Evolutionary conservation across 345 rosid genomes (phyloP), one percentile per base, ranked within the genome.

Genomic region (Balakata baccata): DNA sequence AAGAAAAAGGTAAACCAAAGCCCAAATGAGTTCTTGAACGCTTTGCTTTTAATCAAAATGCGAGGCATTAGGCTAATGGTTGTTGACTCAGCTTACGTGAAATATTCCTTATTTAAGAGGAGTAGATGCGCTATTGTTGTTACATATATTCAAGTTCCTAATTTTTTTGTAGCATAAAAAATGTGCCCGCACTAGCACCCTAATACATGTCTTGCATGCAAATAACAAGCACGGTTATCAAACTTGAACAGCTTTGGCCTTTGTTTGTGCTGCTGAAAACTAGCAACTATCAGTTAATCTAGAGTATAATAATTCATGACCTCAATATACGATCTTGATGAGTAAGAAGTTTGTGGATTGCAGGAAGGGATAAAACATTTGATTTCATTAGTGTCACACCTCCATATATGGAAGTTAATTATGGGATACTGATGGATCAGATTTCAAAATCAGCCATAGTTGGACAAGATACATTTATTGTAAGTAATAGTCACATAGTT

Each of bases 361-460:
- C 77, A 89, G 97, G 88, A 77, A 77, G 74, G 64, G 77, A 85
- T 70, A 88, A 79, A 53, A 82, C 89, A 65, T 92, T 89, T 82
- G 91, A 95, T 84, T 95, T 88, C 84, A 80, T 95, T 51, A 90
- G 99, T 72, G 80, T 95, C 70, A 95, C 97, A 16, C 97, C 99
- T 71, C 97, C 99, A 41, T 92, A 90, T 75, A 84, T 80, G 74
- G 86, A 84, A 80, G 98, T 92, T 65, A 87, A 88, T 75, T 95
- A 92, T 61, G 87, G 73, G 61, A 84, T 82, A 51, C 72, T 92
- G 81, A 90, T 90, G 97, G 86, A 77, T 80, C 97, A 89, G 77
- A 79, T 95, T 84, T 87, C 97, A 69, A 86, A 80, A 81, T 90
- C 98, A 8, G 73, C 83, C 54, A 66, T 89, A n/a, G 72, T 91